A percentile compares a stretch with the other conserved stretches of the same genome.
phyloP scores from a whole-genome alignment of 108 stramenopile species.

The Conticribra guillardii region DNA sequence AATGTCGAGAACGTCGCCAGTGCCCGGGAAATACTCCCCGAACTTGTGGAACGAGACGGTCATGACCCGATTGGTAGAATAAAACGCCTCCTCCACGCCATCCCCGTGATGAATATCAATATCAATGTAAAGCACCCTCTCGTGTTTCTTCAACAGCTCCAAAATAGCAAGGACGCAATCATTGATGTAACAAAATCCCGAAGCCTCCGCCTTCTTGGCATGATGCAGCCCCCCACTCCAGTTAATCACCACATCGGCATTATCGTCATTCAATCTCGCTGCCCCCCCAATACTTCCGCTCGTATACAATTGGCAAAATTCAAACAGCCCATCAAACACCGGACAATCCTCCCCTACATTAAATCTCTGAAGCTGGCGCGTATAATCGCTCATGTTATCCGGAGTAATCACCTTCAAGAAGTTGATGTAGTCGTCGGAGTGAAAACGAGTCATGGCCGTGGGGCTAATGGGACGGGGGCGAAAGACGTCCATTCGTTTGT shows the following conservation, averaged over 20 bases:
- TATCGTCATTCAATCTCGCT: slow-evolving; percentile 91
- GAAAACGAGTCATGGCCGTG: slow-evolving; percentile 97
- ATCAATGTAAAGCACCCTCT: slow-evolving; percentile 99
- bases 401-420: slow-evolving; percentile 97
- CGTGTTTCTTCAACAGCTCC: slow-evolving; percentile 97
- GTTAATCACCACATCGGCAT: slow-evolving; percentile 97
- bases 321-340: slow-evolving; percentile 98
- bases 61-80: slow-evolving; percentile 99
- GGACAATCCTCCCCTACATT: slow-evolving; percentile 99
- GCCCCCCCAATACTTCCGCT: slow-evolving; percentile 97
- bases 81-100: slow-evolving; percentile 98
- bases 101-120: slow-evolving; percentile 99
- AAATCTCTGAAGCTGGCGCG: slow-evolving; percentile 92
- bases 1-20: slow-evolving; percentile 85
- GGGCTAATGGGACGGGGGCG: slow-evolving; percentile 94
- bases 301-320: slow-evolving; percentile 98
- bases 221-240: slow-evolving; percentile 99
- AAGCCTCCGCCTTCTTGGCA: slow-evolving; percentile 98
- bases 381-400: slow-evolving; percentile 96
- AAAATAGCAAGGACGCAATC: slow-evolving; percentile 99
- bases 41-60: slow-evolving; percentile 98
- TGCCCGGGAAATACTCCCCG: slow-evolving; percentile 98
- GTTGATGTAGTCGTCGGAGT: slow-evolving; percentile 99
- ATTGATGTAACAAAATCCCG: slow-evolving; percentile 99
- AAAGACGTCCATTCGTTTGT: slow-evolving; percentile 97